A percentile compares a stretch with the other conserved stretches of the same genome.
Conservation (phyloP, 2,329 filamentous ascomycete genomes). For the Calonectria henricotiae region DNA sequence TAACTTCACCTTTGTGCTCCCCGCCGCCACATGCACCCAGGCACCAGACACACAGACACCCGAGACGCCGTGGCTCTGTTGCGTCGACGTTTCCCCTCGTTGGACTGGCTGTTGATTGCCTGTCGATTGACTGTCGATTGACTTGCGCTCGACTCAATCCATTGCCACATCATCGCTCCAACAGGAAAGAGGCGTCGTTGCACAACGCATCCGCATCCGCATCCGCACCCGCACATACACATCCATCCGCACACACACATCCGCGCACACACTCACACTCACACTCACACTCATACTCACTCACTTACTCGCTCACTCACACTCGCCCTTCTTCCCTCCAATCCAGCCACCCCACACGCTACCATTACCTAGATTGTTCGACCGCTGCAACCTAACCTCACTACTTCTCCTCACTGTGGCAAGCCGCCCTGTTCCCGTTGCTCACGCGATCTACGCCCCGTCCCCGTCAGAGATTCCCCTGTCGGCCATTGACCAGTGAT, state of each 20-base stretch:
- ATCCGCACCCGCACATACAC: conserved; percentile 8
- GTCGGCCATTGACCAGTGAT: conserved; percentile 41
- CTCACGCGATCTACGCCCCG: conserved; percentile 39
- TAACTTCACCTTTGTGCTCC: conserved; percentile 15
- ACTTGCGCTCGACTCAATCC: conserved; percentile 27
- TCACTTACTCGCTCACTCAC: no score
- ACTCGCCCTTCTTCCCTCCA: background rate
- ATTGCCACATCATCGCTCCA: conserved; percentile 33
- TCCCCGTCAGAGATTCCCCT: conserved; percentile 30
- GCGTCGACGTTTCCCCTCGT: background rate
- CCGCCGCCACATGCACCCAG: conserved; percentile 8
- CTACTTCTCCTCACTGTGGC: conserved; percentile 41
- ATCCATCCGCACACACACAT: background rate
- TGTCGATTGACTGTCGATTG: conserved; percentile 18
- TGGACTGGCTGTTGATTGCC: conserved; percentile 12
- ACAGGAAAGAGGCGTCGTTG: conserved; percentile 30
- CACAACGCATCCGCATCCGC: conserved; percentile 16
- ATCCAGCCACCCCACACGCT: conserved; percentile 32
- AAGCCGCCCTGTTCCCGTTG: conserved; percentile 40
- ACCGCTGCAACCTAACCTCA: conserved; percentile 33
- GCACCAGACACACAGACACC: conserved; percentile 1
- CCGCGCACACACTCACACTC: background rate
- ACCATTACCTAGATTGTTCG: conserved; percentile 22
- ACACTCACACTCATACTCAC: background rate
- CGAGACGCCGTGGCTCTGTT: conserved; percentile 16